Evolutionary conservation across 768 basidiomycete genomes (phyloP).

Genomic region (Daedalea quercina): DNA sequence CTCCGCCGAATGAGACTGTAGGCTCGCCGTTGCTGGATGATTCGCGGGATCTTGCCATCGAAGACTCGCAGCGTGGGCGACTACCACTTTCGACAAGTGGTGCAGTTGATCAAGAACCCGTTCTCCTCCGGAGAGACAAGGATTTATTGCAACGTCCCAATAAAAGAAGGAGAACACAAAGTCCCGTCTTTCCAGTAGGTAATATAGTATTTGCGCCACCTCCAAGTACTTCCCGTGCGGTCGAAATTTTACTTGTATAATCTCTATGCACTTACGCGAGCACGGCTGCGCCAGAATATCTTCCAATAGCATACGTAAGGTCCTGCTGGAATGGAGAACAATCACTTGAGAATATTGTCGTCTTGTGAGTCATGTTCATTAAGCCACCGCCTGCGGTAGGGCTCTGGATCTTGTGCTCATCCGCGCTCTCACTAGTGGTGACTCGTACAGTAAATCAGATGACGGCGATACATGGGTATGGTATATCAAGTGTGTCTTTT

Average conservation of each 20-base stretch:
- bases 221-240: too few species aligned
- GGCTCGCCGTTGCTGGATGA: too few species aligned
- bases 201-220: too few species aligned
- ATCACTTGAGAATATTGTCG: background rate
- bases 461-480: slow-evolving; percentile 1
- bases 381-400: background rate
- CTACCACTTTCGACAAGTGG: too few species aligned
- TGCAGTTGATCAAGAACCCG: too few species aligned
- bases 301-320: background rate
- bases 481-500: background rate
- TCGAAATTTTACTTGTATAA: background rate
- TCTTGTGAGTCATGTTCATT: background rate
- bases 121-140: too few species aligned
- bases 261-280: background rate
- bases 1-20: too few species aligned
- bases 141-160: too few species aligned
- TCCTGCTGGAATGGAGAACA: background rate
- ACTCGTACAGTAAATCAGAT: background rate
- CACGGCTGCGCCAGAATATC: background rate
- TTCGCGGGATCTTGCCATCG: too few species aligned
- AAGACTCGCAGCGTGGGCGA: too few species aligned
- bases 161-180: too few species aligned
- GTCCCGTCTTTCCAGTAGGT: too few species aligned
- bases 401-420: background rate
- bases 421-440: background rate